Evolutionary conservation across 148 eudicot species (phyloP), one percentile per base, ranked within the genome.

Genomic region (Amaranthus palmeri): DNA sequence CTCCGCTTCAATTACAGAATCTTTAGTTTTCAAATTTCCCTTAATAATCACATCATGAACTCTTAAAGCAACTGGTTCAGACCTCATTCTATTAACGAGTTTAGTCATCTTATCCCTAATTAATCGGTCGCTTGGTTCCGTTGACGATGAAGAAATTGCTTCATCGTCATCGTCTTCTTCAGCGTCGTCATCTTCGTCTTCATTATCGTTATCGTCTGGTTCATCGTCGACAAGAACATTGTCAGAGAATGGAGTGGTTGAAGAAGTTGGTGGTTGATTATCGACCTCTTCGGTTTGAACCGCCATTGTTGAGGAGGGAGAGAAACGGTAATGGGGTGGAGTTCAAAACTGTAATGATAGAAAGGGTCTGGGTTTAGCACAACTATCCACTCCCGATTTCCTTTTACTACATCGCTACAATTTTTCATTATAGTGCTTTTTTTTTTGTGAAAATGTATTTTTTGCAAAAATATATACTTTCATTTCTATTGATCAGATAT

Each of bases 31-130:
- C 3, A 67, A 57, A 71, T 91, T 93, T 6, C 98, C 98, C 62
- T 88, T 85, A 79, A 93, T 89, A 4, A 91, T 4, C 25, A 93
- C 85, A 65, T 89, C 86, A 71, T 91, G 87, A 54, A 91, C 93
- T 77, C 96, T 86, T 10, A 95, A 74, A 8, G 87, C 75, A 3
- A 95, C 79, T 10, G 78, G 60, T 67, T 89, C 88, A n/a, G 80
- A 54, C 5, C 79, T 72, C 36, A 89, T 61, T 36, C 85, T 81
- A 25, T 57, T 73, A 59, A 86, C 74, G 0, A 95, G 73, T 6
- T 76, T 74, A 67, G 83, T 84, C 83, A 91, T 77, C 42, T 74
- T 87, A 5, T 79, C 83, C 65, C 81, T 73, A n/a, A 80, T 77
- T 4, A 69, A 69, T 1, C 72, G 74, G 53, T 60, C 42, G 70